Percentiles rank a stretch among this genome's conserved stretches.
Conservation (phyloP, 164 flowering plant species). For the Vitis rotundifolia region DNA sequence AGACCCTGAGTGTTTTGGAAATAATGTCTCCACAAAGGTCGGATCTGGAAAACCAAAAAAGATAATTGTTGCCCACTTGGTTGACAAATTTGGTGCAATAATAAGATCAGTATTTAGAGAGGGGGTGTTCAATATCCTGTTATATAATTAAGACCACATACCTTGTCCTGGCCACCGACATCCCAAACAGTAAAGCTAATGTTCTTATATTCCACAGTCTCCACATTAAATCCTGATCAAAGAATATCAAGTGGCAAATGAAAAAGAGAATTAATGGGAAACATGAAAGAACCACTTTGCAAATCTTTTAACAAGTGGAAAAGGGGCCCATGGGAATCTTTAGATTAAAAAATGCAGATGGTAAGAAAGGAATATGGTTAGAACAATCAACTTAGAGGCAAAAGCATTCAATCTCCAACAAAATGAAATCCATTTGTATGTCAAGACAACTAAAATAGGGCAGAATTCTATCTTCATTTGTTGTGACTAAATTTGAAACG, state of each 20-base stretch:
- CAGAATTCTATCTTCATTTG: too few relatives aligned
- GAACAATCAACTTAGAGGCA: too few relatives aligned
- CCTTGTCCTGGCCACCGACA: constrained; percentile 91
- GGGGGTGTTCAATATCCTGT: not conserved
- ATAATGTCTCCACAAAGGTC: constrained; percentile 82
- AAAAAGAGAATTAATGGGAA: not conserved
- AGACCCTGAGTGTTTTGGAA: constrained; percentile 83
- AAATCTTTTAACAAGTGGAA: not conserved
- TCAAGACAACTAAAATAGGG: too few relatives aligned
- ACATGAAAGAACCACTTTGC: not conserved
- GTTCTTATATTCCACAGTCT: constrained; percentile 79
- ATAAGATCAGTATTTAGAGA: not conserved
- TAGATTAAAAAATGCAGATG: too few relatives aligned
- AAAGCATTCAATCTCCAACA: too few relatives aligned
- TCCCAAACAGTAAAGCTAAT: constrained; percentile 87
- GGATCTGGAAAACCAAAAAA: constrained; percentile 39
- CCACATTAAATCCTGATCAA: constrained; percentile 65
- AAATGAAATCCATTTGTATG: too few relatives aligned
- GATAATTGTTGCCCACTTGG: not conserved
- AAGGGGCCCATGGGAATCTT: not conserved
- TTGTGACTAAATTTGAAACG: too few relatives aligned
- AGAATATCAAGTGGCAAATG: not conserved
- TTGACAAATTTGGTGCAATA: too few relatives aligned
- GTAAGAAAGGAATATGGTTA: too few relatives aligned
- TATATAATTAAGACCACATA: constrained; percentile 14